Percentiles rank a stretch among this genome's conserved stretches.
phyloP scores from a whole-genome alignment of 805 yeast genomes.

The Scheffersomyces stipitis region DNA sequence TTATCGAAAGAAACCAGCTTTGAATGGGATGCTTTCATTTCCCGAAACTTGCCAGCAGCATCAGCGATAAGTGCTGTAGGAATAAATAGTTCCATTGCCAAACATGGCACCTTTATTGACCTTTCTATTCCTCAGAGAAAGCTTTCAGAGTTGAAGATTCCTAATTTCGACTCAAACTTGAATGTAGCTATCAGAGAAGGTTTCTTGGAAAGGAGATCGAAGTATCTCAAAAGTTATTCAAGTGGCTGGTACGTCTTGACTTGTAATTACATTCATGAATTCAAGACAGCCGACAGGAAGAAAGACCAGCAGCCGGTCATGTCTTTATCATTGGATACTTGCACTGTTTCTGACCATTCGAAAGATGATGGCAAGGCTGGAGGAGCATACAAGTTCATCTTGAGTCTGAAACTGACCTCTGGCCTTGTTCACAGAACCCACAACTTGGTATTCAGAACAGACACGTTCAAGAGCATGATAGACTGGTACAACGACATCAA shows the following conservation, averaged over 20 bases:
- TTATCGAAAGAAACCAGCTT: constrained; percentile 73
- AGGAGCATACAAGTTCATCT: constrained; percentile 70
- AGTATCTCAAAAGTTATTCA: constrained; percentile 87
- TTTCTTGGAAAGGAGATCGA: constrained; percentile 82
- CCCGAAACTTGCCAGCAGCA: constrained; percentile 54
- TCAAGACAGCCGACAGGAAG: constrained; percentile 77
- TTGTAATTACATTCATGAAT: constrained; percentile 85
- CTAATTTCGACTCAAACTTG: constrained; percentile 67
- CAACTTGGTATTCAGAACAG: constrained; percentile 94
- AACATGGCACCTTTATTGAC: constrained; percentile 41
- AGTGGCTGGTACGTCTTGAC: constrained; percentile 90
- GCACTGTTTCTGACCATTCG: constrained; percentile 81
- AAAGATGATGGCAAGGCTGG: constrained; percentile 61
- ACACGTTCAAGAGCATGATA: constrained; percentile 74
- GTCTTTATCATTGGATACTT: constrained; percentile 77
- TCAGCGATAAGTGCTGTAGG: constrained; percentile 27
- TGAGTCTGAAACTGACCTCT: constrained; percentile 67
- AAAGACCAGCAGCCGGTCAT: constrained; percentile 79
- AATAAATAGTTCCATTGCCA: constrained; percentile 22
- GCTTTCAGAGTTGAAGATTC: constrained; percentile 56
- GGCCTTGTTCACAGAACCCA: constrained; percentile 80
- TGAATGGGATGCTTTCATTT: constrained; percentile 87
- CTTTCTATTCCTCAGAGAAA: constrained; percentile 37
- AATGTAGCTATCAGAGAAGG: constrained; percentile 70
- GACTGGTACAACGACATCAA: constrained; percentile 83